Conservation (phyloP, 2,329 filamentous ascomycete species). For the Volutella citrinella region DNA sequence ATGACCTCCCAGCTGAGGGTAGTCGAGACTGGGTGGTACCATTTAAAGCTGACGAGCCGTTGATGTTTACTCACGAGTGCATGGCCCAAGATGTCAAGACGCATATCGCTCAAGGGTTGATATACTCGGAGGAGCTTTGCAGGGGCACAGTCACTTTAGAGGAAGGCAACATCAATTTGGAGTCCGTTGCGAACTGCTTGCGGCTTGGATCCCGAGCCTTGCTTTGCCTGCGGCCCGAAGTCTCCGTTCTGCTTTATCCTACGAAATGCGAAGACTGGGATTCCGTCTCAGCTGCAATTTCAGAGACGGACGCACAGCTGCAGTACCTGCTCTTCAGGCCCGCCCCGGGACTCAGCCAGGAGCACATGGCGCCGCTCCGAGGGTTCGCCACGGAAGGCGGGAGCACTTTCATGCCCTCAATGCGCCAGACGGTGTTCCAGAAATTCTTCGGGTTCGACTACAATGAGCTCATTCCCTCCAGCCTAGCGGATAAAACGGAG, state of each 20-base stretch:
- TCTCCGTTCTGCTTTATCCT: slow-evolving; percentile 40
- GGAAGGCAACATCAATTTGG: slow-evolving; percentile 17
- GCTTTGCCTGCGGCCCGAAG: slow-evolving; percentile 28
- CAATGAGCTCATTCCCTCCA: slow-evolving; percentile 24
- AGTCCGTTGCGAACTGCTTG: slow-evolving; percentile 32
- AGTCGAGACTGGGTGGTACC: slow-evolving; percentile 23
- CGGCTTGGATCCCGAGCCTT: slow-evolving; percentile 34
- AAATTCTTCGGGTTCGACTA: slow-evolving; percentile 32
- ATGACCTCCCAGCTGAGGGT: slow-evolving; percentile 4
- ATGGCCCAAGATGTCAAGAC: slow-evolving; percentile 30
- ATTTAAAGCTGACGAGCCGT: slow-evolving; percentile 19
- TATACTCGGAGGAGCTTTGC: slow-evolving; percentile 15
- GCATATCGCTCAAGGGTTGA: slow-evolving; percentile 3
- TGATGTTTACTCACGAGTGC: slow-evolving; percentile 35
- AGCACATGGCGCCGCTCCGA: too few species aligned
- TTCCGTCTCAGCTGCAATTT: slow-evolving; percentile 6
- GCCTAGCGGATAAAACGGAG: slow-evolving; percentile 10
- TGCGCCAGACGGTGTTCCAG: slow-evolving; percentile 22
- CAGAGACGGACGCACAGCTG: slow-evolving; percentile 18
- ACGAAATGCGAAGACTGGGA: slow-evolving; percentile 34
- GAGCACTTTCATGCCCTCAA: too few species aligned
- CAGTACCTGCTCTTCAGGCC: slow-evolving; percentile 37
- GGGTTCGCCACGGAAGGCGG: too few species aligned
- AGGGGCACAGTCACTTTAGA: slow-evolving; percentile 18
- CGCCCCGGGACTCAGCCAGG: too few species aligned